A percentile compares a stretch with the other conserved stretches of the same genome.
Conservation (phyloP, 140 eudicot species). For the Senecio squalidus region DNA sequence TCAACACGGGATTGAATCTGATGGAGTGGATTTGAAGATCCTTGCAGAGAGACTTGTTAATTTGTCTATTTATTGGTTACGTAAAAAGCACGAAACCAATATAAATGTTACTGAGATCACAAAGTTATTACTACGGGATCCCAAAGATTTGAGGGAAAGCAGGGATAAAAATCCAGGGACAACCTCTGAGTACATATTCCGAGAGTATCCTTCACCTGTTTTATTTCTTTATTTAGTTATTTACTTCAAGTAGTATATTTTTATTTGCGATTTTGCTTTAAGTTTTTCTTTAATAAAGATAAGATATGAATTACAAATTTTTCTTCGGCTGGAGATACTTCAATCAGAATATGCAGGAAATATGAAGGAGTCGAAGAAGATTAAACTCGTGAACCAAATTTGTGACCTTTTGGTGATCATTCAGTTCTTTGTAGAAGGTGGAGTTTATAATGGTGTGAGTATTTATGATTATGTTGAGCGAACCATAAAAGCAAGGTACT, state of each 20-base stretch:
- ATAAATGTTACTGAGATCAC: conserved; percentile 36
- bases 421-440: conserved; percentile 84
- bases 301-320: conserved; percentile 87
- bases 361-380: conserved; percentile 42
- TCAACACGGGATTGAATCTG: conserved; percentile 62
- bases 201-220: conserved; percentile 76
- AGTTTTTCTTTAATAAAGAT: conserved; percentile 42
- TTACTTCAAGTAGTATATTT: not conserved
- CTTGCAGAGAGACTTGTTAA: conserved; percentile 70
- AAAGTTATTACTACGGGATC: conserved; percentile 49
- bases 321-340: conserved; percentile 88
- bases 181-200: conserved; percentile 36
- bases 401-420: conserved; percentile 74
- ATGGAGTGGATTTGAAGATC: conserved; percentile 60
- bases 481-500: conserved; percentile 70
- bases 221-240: conserved; percentile 8
- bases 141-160: conserved; percentile 57
- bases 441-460: conserved; percentile 75
- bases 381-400: conserved; percentile 77
- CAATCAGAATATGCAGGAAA: conserved; percentile 51
- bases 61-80: conserved; percentile 58
- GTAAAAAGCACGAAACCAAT: conserved; percentile 18
- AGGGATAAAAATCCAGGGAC: conserved; percentile 26
- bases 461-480: conserved; percentile 76
- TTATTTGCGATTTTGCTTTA: not conserved